Percentiles rank a stretch among this genome's conserved stretches.
Conservation (phyloP, 139 green algal species). For the Chlorella sp. region DNA sequence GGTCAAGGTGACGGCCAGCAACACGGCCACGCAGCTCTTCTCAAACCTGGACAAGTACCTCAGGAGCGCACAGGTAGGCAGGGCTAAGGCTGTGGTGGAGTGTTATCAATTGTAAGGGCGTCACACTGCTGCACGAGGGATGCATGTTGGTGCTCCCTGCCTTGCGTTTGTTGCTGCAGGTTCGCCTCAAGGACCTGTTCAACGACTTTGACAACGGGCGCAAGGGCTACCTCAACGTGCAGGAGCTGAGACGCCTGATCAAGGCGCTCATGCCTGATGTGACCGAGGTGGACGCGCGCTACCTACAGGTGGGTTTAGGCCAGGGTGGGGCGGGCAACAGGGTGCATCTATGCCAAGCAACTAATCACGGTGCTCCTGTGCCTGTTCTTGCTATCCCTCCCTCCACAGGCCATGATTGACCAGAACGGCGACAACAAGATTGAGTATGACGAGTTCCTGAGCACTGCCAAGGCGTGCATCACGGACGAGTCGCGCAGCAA, state of each 20-base stretch:
- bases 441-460: conserved; percentile 31
- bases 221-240: conserved; percentile 26
- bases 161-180: too few species aligned
- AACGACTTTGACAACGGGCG: conserved; percentile 16
- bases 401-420: conserved; percentile 32
- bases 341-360: too few species aligned
- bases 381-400: too few species aligned
- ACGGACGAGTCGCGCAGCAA: conserved; percentile 14
- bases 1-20: neutral
- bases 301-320: conserved; percentile 30
- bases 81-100: too few species aligned
- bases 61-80: conserved; percentile 16
- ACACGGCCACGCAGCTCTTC: conserved; percentile 18
- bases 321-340: conserved; percentile 12
- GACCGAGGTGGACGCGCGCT: conserved; percentile 23
- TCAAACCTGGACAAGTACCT: conserved; percentile 36
- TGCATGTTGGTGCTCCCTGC: too few species aligned
- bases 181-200: conserved; percentile 26
- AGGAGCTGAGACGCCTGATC: conserved; percentile 31
- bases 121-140: too few species aligned
- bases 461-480: conserved; percentile 13
- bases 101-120: too few species aligned
- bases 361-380: too few species aligned
- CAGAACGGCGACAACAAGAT: conserved; percentile 27
- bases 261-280: conserved; percentile 25